phyloP scores from a whole-genome alignment of 441 rosid species.

The Eugenia klotzschiana region DNA sequence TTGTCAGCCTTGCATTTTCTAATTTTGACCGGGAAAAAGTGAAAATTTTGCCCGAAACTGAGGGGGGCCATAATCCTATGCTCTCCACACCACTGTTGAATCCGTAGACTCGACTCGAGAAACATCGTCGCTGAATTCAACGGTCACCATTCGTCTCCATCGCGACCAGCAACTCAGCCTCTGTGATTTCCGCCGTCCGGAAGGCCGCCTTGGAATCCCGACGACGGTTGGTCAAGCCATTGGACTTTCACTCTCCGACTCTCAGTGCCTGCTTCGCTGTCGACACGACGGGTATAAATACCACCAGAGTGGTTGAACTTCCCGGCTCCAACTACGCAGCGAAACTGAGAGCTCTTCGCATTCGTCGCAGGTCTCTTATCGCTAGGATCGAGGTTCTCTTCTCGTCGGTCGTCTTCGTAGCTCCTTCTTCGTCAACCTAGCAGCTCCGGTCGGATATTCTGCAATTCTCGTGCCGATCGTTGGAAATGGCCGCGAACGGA shows the following conservation, averaged over 20 bases:
- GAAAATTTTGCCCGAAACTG: neutral
- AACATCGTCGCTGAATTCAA: neutral
- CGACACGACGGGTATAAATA: neutral
- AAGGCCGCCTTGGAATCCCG: neutral
- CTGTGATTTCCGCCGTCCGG: neutral
- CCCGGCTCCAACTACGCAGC: neutral
- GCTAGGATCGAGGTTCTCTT: neutral
- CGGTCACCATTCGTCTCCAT: neutral
- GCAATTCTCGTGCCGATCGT: neutral
- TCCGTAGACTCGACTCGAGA: neutral
- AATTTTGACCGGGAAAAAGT: neutral
- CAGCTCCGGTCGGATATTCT: neutral
- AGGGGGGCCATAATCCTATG: neutral
- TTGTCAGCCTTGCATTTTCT: neutral
- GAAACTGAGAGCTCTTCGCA: neutral
- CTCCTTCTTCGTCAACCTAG: neutral
- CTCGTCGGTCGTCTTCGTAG: neutral
- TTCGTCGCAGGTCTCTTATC: neutral
- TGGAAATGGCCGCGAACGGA: constrained; percentile 29
- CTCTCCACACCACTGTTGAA: neutral
- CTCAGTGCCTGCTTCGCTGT: neutral
- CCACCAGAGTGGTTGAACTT: neutral
- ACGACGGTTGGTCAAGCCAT: neutral
- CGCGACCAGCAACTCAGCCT: neutral
- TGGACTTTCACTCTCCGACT: neutral